Conservation (phyloP, 148 eudicot species). For the Simmondsia chinensis region DNA sequence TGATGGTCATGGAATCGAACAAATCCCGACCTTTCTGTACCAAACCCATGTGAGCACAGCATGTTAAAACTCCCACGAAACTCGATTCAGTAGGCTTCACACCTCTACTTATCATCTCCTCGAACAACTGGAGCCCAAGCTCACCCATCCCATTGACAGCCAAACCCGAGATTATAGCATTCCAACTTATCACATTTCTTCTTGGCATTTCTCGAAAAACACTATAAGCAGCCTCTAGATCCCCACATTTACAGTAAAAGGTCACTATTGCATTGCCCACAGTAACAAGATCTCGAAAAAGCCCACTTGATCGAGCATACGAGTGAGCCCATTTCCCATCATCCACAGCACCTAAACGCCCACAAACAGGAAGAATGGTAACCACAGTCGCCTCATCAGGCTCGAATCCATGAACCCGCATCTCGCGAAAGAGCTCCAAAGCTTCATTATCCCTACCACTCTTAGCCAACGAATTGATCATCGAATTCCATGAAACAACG, state of each 20-base stretch:
- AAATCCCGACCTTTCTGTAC: conserved; percentile 40
- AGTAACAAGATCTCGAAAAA: conserved; percentile 27
- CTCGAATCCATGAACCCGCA: conserved; percentile 32
- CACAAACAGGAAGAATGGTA: conserved; percentile 44
- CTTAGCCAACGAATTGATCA: conserved; percentile 46
- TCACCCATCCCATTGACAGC: conserved; percentile 52
- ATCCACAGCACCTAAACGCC: conserved; percentile 33
- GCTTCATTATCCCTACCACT: conserved; percentile 51
- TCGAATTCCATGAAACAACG: conserved; percentile 61
- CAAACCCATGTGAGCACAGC: conserved; percentile 52
- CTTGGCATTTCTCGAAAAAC: conserved; percentile 44
- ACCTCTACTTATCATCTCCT: conserved; percentile 42
- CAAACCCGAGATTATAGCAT: conserved; percentile 48
- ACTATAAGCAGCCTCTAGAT: conserved; percentile 30
- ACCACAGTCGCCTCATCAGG: conserved; percentile 69
- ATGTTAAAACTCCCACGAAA: conserved; percentile 44
- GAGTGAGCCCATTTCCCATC: conserved; percentile 38
- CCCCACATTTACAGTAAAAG: conserved; percentile 60
- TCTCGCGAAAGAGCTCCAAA: conserved; percentile 40
- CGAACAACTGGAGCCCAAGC: conserved; percentile 41
- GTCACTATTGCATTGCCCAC: conserved; percentile 55
- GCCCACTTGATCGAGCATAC: conserved; percentile 36
- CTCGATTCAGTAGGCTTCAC: conserved; percentile 45
- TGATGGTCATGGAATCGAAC: conserved; percentile 35
- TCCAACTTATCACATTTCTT: conserved; percentile 54